These are phyloP conservation scores for Sporisorium scitamineum DNA, from an alignment of 1,284 basidiomycete genomes.

Conservation along the genomic window DNA sequence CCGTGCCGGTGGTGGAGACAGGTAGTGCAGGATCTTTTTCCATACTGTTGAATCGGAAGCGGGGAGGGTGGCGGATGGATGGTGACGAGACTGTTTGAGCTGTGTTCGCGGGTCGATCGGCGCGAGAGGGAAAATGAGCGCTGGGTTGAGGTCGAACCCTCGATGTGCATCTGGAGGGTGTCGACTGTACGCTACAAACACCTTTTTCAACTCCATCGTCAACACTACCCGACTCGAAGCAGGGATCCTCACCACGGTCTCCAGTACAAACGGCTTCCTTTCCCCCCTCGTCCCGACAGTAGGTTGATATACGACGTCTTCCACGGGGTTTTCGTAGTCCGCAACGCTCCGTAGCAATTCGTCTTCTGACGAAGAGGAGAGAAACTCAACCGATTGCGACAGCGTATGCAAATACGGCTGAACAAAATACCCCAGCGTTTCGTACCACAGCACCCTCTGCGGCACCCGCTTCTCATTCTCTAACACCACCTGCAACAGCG, in stretches of 20 bases:
- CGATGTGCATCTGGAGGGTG: slow-evolving; percentile 95
- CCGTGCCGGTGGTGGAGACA: neutral
- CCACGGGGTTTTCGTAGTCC: slow-evolving; percentile 49
- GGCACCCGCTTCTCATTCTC: slow-evolving; percentile 75
- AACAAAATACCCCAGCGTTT: slow-evolving; percentile 93
- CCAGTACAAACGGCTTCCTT: slow-evolving; percentile 66
- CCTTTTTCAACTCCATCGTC: slow-evolving; percentile 82
- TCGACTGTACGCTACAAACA: slow-evolving; percentile 91
- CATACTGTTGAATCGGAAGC: neutral
- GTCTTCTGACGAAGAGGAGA: slow-evolving; percentile 11
- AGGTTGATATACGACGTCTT: slow-evolving; percentile 50
- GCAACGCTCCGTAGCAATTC: slow-evolving; percentile 47
- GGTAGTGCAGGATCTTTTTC: too few species aligned
- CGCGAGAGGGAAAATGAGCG: slow-evolving; percentile 70
- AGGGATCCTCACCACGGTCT: slow-evolving; percentile 78
- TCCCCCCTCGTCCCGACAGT: slow-evolving; percentile 22
- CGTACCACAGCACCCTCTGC: slow-evolving; percentile 80
- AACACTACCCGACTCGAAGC: slow-evolving; percentile 75
- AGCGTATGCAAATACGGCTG: slow-evolving; percentile 89
- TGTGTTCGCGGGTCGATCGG: slow-evolving; percentile 12
- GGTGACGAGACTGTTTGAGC: neutral
- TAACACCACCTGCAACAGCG: slow-evolving; percentile 79
- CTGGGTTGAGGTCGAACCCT: slow-evolving; percentile 88
- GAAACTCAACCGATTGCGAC: slow-evolving; percentile 66
- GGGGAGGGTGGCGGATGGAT: too few species aligned